phyloP scores from a whole-genome alignment of 1,139 yeast genomes.

The Yamadazyma atlantica region DNA sequence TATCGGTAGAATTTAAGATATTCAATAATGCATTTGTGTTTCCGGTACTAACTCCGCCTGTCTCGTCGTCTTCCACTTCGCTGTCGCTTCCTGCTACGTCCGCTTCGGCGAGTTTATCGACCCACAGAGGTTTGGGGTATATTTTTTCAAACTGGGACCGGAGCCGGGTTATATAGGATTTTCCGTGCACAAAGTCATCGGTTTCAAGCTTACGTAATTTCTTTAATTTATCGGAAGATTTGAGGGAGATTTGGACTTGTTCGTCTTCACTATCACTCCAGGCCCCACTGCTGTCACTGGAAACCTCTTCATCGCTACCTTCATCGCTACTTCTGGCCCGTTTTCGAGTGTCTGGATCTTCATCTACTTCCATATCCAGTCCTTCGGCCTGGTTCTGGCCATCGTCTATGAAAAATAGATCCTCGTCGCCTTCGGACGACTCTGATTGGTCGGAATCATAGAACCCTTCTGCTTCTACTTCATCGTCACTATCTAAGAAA shows the following conservation, averaged over 20 bases:
- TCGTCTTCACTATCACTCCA: conserved; percentile 97
- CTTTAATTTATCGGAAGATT: conserved; percentile 57
- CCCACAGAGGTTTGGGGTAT: conserved; percentile 91
- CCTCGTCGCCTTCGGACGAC: conserved; percentile 47
- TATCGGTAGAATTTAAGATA: conserved; percentile 57
- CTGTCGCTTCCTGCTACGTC: conserved; percentile 20
- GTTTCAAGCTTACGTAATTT: conserved; percentile 67
- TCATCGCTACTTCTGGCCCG: conserved; percentile 19
- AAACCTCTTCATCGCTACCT: no score
- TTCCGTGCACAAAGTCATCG: conserved; percentile 64
- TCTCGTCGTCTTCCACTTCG: conserved; percentile 20
- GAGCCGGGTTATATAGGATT: conserved; percentile 66
- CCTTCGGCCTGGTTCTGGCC: conserved; percentile 28
- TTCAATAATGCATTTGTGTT: conserved; percentile 56
- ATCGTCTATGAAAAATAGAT: conserved; percentile 65
- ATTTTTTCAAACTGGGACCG: conserved; percentile 84
- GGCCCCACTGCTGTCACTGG: conserved; percentile 47
- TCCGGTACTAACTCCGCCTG: not conserved
- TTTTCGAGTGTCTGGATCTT: conserved; percentile 27
- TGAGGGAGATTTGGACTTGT: conserved; percentile 58
- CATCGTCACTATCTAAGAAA: conserved; percentile 41
- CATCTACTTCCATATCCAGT: not conserved
- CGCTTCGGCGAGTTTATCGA: conserved; percentile 40
- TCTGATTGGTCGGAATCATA: conserved; percentile 21
- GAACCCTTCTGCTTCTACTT: conserved; percentile 23